Conservation (phyloP, 495 filamentous ascomycete genomes). For the Astrothelium macrocarpum region DNA sequence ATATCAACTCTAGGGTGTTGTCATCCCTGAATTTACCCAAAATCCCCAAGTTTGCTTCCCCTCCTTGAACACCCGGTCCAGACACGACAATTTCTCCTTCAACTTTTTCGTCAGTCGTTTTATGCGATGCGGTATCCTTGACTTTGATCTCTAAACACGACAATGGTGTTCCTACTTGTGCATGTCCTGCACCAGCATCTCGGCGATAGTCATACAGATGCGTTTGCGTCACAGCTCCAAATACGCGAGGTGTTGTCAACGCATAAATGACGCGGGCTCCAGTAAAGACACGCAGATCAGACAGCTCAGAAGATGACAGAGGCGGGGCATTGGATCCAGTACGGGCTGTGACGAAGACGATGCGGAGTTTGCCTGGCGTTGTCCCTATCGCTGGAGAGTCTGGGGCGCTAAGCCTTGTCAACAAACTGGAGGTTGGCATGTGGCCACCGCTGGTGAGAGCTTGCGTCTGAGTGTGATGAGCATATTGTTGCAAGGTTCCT, state of each 20-base stretch:
- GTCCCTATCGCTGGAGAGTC: slow-evolving; percentile 51
- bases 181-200: slow-evolving; percentile 32
- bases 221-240: slow-evolving; percentile 76
- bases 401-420: slow-evolving; percentile 54
- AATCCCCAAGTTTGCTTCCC: background rate
- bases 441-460: slow-evolving; percentile 55
- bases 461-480: slow-evolving; percentile 60
- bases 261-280: slow-evolving; percentile 77
- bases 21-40: background rate
- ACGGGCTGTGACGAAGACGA: slow-evolving; percentile 59
- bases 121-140: background rate
- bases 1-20: background rate
- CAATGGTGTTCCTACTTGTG: slow-evolving; percentile 76
- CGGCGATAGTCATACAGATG: slow-evolving; percentile 79
- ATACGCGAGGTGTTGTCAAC: slow-evolving; percentile 68
- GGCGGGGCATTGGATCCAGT: slow-evolving; percentile 41
- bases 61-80: background rate
- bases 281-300: slow-evolving; percentile 70
- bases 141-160: slow-evolving; percentile 64
- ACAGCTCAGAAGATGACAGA: slow-evolving; percentile 56
- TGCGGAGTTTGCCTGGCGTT: slow-evolving; percentile 62
- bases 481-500: slow-evolving; percentile 44
- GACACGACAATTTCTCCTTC: background rate
- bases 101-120: background rate
- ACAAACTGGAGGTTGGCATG: slow-evolving; percentile 50